Evolutionary conservation across 2,329 filamentous ascomycete genomes (phyloP).

Genomic region (Microascus cirrosus): DNA sequence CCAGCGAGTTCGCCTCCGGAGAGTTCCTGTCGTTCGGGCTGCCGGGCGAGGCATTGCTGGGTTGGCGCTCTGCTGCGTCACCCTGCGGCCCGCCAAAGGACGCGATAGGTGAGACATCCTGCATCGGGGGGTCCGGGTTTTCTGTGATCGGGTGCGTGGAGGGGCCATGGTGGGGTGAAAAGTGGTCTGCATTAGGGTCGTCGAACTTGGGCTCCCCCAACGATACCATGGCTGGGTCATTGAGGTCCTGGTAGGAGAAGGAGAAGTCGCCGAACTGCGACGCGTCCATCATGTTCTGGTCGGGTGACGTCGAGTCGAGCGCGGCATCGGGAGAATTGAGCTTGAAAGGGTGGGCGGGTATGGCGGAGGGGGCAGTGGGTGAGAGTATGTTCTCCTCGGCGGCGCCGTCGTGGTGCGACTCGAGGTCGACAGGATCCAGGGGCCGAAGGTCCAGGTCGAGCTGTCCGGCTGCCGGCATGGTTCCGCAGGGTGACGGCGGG

Average conservation of each 20-base stretch:
- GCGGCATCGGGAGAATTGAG: conserved; percentile 16
- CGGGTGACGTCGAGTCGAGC: conserved; percentile 21
- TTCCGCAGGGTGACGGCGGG: conserved; percentile 2
- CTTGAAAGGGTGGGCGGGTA: conserved; percentile 7
- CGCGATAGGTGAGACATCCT: conserved; percentile 20
- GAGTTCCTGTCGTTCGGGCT: conserved; percentile 29
- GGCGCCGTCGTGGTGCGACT: background rate
- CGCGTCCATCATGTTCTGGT: conserved; percentile 29
- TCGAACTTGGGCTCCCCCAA: conserved; percentile 20
- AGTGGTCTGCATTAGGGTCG: conserved; percentile 19
- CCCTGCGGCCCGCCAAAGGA: conserved; percentile 16
- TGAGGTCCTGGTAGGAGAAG: conserved; percentile 34
- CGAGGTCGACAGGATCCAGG: background rate
- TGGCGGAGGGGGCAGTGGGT: conserved; percentile 8
- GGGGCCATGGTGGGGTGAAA: conserved; percentile 14
- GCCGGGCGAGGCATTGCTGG: conserved; percentile 23
- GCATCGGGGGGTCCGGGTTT: conserved; percentile 15
- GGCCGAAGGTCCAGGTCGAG: background rate
- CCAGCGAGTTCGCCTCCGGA: conserved; percentile 33
- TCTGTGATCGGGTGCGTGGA: conserved; percentile 18
- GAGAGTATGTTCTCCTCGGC: conserved; percentile 5
- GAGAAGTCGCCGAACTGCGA: conserved; percentile 42
- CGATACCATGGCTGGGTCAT: conserved; percentile 28
- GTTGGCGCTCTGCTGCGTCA: conserved; percentile 14
- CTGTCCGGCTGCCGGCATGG: background rate